Evolutionary conservation across 2,329 filamentous ascomycete genomes (phyloP).

Genomic region (Talaromyces sp.): DNA sequence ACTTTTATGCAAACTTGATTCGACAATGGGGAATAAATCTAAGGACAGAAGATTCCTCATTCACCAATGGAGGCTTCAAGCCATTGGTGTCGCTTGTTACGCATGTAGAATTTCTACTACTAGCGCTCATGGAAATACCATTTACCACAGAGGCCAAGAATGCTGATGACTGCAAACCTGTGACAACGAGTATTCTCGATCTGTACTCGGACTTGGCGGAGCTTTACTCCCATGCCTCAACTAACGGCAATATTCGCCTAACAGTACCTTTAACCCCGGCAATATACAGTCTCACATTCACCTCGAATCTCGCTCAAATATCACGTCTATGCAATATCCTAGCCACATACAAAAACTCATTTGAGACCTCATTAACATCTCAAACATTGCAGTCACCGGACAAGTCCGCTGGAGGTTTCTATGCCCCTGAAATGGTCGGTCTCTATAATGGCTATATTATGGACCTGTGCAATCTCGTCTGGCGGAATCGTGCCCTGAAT

Average conservation of each 20-base stretch:
- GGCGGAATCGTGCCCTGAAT: conserved; percentile 69
- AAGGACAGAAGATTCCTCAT: conserved; percentile 24
- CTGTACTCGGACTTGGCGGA: conserved; percentile 63
- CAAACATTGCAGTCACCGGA: conserved; percentile 30
- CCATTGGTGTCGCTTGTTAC: conserved; percentile 43
- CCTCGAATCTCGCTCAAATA: conserved; percentile 55
- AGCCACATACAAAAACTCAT: conserved; percentile 66
- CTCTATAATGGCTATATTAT: conserved; percentile 79
- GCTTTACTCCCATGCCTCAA: conserved; percentile 49
- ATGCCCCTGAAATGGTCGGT: conserved; percentile 58
- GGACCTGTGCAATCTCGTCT: conserved; percentile 79
- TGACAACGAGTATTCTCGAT: conserved; percentile 54
- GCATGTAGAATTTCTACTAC: conserved; percentile 50
- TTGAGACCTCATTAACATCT: conserved; percentile 57
- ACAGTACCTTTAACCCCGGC: conserved; percentile 62
- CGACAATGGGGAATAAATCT: conserved; percentile 46
- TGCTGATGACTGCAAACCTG: conserved; percentile 21
- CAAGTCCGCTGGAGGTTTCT: conserved; percentile 33
- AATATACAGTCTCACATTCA: conserved; percentile 67
- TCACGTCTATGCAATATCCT: conserved; percentile 67
- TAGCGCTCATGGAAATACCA: conserved; percentile 56
- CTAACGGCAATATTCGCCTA: conserved; percentile 57
- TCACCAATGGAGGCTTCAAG: conserved; percentile 23
- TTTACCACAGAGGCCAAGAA: conserved; percentile 23
- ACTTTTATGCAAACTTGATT: conserved; percentile 63